Conservation (phyloP, 2,329 filamentous ascomycete genomes). For the Aureobasidium sp. region DNA sequence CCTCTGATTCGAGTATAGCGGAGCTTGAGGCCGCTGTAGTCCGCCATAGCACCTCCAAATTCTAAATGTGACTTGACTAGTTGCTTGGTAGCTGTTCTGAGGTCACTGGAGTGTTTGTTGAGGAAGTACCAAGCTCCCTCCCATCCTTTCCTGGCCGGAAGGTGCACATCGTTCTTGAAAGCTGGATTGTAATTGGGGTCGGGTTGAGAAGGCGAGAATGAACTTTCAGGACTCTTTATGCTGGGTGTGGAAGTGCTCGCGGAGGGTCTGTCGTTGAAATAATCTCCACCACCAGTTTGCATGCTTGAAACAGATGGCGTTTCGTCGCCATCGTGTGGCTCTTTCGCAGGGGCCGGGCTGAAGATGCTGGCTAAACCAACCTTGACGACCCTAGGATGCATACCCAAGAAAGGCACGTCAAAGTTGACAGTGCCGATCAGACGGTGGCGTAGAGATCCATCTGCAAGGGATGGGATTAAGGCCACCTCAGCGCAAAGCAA, state of each 20-base stretch:
- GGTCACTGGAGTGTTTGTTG: constrained; percentile 68
- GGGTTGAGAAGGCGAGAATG: constrained; percentile 19
- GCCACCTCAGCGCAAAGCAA: constrained; percentile 72
- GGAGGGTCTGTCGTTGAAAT: not conserved
- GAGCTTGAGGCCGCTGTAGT: constrained; percentile 59
- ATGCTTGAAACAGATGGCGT: not conserved
- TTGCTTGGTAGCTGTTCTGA: constrained; percentile 60
- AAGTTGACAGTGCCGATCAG: constrained; percentile 75
- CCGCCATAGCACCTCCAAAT: constrained; percentile 72
- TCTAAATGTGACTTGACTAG: constrained; percentile 75
- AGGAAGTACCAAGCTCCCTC: constrained; percentile 64
- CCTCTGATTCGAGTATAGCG: constrained; percentile 62
- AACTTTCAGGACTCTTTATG: constrained; percentile 22
- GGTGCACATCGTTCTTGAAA: constrained; percentile 64
- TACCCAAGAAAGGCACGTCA: constrained; percentile 78
- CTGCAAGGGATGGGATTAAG: constrained; percentile 41
- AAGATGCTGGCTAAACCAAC: constrained; percentile 76
- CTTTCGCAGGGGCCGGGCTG: constrained; percentile 26
- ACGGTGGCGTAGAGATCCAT: constrained; percentile 54
- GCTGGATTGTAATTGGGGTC: constrained; percentile 65
- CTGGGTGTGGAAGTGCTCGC: not conserved
- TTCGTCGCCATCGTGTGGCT: not conserved
- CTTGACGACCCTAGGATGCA: constrained; percentile 81
- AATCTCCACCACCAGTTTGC: not conserved
- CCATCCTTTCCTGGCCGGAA: constrained; percentile 61